phyloP scores from a whole-genome alignment of 139 green algal genomes.

The Tetradesmus obliquus region DNA sequence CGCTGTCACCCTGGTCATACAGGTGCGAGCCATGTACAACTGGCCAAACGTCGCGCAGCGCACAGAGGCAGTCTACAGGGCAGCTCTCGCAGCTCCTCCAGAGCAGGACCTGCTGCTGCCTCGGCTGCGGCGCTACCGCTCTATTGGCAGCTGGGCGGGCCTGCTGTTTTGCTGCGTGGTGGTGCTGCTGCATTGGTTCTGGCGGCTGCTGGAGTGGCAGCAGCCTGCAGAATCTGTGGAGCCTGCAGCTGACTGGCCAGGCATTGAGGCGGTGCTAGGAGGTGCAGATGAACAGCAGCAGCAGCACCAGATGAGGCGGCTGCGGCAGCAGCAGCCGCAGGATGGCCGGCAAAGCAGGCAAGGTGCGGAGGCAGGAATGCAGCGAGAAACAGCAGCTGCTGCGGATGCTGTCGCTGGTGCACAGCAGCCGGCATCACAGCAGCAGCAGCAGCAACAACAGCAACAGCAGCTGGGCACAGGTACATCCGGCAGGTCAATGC shows the following conservation, averaged over 20 bases:
- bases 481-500: neutral
- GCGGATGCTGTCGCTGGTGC: neutral
- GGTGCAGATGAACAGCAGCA: neutral
- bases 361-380: neutral
- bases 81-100: constrained; percentile 17
- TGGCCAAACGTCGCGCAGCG: constrained; percentile 88
- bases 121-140: constrained; percentile 62
- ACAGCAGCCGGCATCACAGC: too few relatives aligned
- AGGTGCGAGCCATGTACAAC: constrained; percentile 89
- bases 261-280: neutral
- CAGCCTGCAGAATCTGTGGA: constrained; percentile 70
- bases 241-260: constrained; percentile 60
- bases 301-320: neutral
- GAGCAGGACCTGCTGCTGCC: constrained; percentile 55
- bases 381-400: neutral
- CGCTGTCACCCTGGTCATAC: neutral
- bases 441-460: neutral
- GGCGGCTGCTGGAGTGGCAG: constrained; percentile 64
- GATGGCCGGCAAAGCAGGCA: neutral
- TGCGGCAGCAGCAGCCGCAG: constrained; percentile 3
- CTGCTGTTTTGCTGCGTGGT: constrained; percentile 78
- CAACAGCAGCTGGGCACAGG: neutral
- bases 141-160: constrained; percentile 78
- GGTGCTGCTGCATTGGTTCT: constrained; percentile 72
- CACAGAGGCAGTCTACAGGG: constrained; percentile 85